Conservation (phyloP, 2,329 filamentous ascomycete species). For the Teratosphaeria epicoccoides region DNA sequence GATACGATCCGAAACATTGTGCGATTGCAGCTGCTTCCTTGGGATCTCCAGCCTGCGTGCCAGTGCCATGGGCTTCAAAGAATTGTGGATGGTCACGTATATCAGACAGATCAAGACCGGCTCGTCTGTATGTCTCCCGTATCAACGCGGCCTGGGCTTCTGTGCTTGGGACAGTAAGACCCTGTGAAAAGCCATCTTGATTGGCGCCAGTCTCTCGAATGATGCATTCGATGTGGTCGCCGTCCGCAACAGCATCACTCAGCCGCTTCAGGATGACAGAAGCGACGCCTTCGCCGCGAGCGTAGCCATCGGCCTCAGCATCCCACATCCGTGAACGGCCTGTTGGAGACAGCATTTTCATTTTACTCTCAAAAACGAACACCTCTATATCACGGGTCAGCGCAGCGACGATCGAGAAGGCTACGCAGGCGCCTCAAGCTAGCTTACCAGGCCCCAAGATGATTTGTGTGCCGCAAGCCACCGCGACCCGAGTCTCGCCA, state of each 20-base stretch:
- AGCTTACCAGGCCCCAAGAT: not conserved
- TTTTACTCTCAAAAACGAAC: not conserved
- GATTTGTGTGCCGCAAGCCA: not conserved
- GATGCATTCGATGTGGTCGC: conserved; percentile 21
- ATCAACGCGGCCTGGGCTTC: conserved; percentile 12
- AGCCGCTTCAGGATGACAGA: conserved; percentile 22
- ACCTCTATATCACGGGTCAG: no score
- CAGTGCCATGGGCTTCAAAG: conserved; percentile 25
- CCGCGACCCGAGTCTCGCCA: not conserved
- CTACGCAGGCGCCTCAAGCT: no score
- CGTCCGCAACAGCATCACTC: conserved; percentile 22
- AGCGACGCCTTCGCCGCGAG: conserved; percentile 18
- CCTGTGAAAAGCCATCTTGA: conserved; percentile 17
- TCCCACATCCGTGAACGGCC: conserved; percentile 6
- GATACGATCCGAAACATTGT: no score
- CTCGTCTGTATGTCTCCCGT: not conserved
- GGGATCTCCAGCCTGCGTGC: conserved; percentile 25
- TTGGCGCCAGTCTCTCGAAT: conserved; percentile 11
- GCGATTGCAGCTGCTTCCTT: conserved; percentile 22
- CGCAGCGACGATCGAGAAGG: no score
- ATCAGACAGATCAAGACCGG: conserved; percentile 13
- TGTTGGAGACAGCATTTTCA: not conserved
- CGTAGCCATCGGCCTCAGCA: conserved; percentile 16
- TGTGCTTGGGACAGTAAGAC: conserved; percentile 21
- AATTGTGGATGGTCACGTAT: not conserved